Conservation (phyloP, 2,329 filamentous ascomycete species). For the Cladosporium velox region DNA sequence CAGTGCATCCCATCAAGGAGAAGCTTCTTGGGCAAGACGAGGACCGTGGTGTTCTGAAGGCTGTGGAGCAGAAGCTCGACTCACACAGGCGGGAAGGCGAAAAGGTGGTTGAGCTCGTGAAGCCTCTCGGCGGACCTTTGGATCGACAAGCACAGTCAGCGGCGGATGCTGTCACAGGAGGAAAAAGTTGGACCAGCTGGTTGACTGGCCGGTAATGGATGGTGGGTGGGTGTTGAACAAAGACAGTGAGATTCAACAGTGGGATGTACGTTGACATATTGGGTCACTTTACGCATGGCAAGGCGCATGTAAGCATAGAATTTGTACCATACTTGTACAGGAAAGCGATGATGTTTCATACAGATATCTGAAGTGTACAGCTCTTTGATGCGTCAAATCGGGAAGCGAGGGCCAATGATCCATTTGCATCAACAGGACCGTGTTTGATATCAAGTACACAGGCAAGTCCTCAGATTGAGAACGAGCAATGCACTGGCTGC, state of each 20-base stretch:
- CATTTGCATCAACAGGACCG: background rate
- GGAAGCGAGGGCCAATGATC: background rate
- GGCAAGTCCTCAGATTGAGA: background rate
- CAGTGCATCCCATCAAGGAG: slow-evolving; percentile 24
- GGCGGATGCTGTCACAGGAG: slow-evolving; percentile 39
- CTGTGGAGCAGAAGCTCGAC: slow-evolving; percentile 37
- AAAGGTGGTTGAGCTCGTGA: slow-evolving; percentile 31
- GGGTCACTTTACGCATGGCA: slow-evolving; percentile 18
- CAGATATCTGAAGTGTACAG: background rate
- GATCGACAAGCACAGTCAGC: slow-evolving; percentile 49
- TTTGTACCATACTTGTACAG: slow-evolving; percentile 20
- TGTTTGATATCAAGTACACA: background rate
- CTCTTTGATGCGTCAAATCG: background rate
- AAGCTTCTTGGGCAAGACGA: slow-evolving; percentile 24
- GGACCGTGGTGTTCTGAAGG: slow-evolving; percentile 35
- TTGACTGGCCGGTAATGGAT: slow-evolving; percentile 24
- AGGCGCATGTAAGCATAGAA: slow-evolving; percentile 22
- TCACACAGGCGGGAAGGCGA: slow-evolving; percentile 32
- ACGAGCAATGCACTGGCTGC: background rate
- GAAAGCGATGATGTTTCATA: slow-evolving; percentile 10
- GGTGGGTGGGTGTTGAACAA: background rate
- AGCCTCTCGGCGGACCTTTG: slow-evolving; percentile 45
- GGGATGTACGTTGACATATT: background rate
- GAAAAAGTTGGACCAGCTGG: slow-evolving; percentile 50
- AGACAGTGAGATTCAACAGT: background rate